A percentile compares a stretch with the other conserved stretches of the same genome.
These are phyloP conservation scores for Coemansia sp. DNA, from an alignment of 192 early-diverging fungal species.

Conservation along the genomic window DNA sequence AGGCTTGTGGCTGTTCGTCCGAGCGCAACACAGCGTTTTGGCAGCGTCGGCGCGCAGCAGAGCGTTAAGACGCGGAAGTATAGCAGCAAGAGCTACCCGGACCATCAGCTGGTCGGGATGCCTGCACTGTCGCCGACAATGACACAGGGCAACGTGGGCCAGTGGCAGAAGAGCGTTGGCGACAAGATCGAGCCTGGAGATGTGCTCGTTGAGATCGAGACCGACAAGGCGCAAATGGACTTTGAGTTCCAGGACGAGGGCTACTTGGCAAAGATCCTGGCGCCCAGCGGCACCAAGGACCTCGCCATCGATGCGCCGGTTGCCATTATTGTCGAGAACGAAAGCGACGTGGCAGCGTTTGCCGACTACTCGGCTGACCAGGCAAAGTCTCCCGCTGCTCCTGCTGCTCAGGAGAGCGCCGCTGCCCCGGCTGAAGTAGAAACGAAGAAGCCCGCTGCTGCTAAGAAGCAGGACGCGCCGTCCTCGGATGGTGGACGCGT, in stretches of 20 bases:
- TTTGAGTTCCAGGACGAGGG: conserved; percentile 98
- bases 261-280: conserved; percentile 88
- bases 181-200: conserved; percentile 88
- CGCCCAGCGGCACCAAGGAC: conserved; percentile 84
- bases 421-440: not conserved
- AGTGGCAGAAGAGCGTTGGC: conserved; percentile 92
- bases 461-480: conserved; percentile 15
- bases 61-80: conserved; percentile 32
- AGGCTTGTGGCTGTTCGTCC: conserved; percentile 15
- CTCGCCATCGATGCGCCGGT: conserved; percentile 84
- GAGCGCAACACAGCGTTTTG: conserved; percentile 16
- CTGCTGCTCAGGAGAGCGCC: conserved; percentile 16
- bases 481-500: conserved; percentile 58
- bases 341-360: conserved; percentile 84
- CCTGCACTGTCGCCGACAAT: conserved; percentile 97
- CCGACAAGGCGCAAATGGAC: conserved; percentile 99
- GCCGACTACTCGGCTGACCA: conserved; percentile 70
- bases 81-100: conserved; percentile 61
- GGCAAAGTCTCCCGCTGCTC: conserved; percentile 46
- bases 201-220: conserved; percentile 92
- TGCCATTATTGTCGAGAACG: conserved; percentile 86
- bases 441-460: conserved; percentile 19
- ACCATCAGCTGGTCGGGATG: conserved; percentile 80
- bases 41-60: conserved; percentile 11
- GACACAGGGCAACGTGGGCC: conserved; percentile 91